Conservation (phyloP, 441 rosid genomes). For the Erodium texanum region DNA sequence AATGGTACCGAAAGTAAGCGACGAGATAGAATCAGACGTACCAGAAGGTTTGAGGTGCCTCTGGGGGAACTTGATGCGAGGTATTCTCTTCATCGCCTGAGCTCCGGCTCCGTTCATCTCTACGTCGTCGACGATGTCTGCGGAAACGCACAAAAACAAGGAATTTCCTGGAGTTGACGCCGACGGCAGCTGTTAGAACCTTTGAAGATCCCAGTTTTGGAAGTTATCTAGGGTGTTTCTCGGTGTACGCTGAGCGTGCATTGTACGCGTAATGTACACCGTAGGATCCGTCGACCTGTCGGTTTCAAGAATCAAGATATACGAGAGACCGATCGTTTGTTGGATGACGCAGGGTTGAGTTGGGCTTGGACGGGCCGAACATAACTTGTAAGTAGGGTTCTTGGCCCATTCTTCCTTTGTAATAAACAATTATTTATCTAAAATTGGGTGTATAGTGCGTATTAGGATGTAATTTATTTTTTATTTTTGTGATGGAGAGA, state of each 20-base stretch:
- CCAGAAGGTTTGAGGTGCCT: constrained; percentile 47
- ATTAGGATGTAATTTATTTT: no score
- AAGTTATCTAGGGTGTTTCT: not conserved
- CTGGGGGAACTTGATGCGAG: constrained; percentile 68
- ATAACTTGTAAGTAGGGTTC: no score
- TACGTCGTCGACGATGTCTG: not conserved
- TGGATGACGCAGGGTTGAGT: no score
- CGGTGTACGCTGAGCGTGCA: not conserved
- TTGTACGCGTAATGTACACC: not conserved
- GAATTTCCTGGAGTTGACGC: not conserved
- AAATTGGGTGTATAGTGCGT: no score
- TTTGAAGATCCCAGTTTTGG: not conserved
- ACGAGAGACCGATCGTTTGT: no score
- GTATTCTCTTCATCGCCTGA: constrained; percentile 63
- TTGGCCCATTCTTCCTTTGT: no score
- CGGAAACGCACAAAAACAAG: not conserved
- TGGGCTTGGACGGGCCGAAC: no score
- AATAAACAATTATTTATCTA: no score
- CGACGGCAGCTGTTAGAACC: not conserved
- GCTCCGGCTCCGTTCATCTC: constrained; percentile 18
- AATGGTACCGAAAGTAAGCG: no score
- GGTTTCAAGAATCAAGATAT: no score
- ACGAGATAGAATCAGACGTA: no score
- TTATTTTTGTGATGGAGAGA: no score
- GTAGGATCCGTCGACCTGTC: not conserved